phyloP scores from a whole-genome alignment of 257 asterid genomes.

The Ilex asprella region DNA sequence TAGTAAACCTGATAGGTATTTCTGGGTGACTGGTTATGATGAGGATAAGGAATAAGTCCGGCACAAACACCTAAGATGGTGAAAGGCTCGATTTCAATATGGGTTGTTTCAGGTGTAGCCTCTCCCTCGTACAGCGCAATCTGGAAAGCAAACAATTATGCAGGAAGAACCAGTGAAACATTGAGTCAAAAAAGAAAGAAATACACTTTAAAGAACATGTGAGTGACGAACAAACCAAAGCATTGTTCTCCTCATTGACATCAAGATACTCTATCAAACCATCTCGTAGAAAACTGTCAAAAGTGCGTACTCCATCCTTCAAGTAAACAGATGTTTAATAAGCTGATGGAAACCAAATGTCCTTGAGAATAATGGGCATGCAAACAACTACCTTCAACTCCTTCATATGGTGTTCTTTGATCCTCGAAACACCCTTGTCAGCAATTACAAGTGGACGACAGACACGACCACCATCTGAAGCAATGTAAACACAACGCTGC shows the following conservation, averaged over 20 bases:
- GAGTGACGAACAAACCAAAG: conserved; percentile 52
- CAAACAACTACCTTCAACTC: conserved; percentile 67
- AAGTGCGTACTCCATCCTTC: conserved; percentile 88
- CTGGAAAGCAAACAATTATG: conserved; percentile 30
- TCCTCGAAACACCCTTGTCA: conserved; percentile 87
- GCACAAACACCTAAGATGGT: conserved; percentile 88
- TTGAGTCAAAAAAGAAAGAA: conserved; percentile 8
- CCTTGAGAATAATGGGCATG: conserved; percentile 9
- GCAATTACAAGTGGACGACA: conserved; percentile 98
- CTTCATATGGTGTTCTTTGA: conserved; percentile 92
- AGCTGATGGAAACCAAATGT: conserved; percentile 11
- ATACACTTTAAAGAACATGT: not conserved
- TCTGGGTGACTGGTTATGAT: conserved; percentile 99
- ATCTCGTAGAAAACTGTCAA: conserved; percentile 71
- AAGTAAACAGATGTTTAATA: conserved; percentile 20
- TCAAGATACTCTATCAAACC: conserved; percentile 96
- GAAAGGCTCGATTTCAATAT: conserved; percentile 94
- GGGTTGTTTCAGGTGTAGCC: conserved; percentile 75
- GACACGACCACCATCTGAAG: conserved; percentile 99
- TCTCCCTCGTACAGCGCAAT: conserved; percentile 81
- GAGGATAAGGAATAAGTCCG: conserved; percentile 98
- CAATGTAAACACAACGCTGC: conserved; percentile 92
- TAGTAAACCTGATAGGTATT: conserved; percentile 82
- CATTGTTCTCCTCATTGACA: conserved; percentile 95
- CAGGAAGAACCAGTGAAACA: conserved; percentile 12